Percentiles rank a stretch among this genome's conserved stretches.
These are phyloP conservation scores for Houttuynia cordata DNA, from an alignment of 164 flowering plant species.

Conservation along the genomic window DNA sequence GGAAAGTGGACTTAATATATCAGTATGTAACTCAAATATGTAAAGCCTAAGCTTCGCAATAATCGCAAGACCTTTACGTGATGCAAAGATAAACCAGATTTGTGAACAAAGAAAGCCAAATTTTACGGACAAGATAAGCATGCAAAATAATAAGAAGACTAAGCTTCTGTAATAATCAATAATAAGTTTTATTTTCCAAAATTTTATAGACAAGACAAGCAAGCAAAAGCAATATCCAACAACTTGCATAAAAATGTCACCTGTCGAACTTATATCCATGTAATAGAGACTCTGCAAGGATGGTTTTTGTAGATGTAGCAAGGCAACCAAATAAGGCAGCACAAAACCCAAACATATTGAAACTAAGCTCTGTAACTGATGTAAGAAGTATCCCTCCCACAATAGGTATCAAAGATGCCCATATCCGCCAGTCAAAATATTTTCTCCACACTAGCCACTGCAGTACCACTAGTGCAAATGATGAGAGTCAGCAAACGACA, in stretches of 20 bases:
- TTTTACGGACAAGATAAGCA: too few relatives aligned
- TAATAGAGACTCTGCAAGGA: conserved; percentile 85
- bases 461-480: conserved; percentile 51
- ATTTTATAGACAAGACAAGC: not conserved
- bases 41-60: too few relatives aligned
- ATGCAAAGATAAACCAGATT: too few relatives aligned
- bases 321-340: conserved; percentile 90
- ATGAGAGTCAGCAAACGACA: conserved; percentile 5
- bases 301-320: conserved; percentile 97
- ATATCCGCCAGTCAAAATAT: conserved; percentile 79
- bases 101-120: too few relatives aligned
- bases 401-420: conserved; percentile 89
- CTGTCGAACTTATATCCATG: conserved; percentile 98
- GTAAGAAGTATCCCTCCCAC: conserved; percentile 96
- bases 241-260: conserved; percentile 17
- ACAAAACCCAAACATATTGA: conserved; percentile 80
- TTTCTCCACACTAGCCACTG: conserved; percentile 97
- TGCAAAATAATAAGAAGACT: too few relatives aligned
- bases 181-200: not conserved
- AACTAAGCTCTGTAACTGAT: conserved; percentile 87
- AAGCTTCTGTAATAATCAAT: not conserved
- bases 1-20: too few relatives aligned
- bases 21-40: too few relatives aligned
- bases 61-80: too few relatives aligned
- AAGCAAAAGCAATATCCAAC: not conserved